phyloP scores from a whole-genome alignment of 331 rosid species.

The Spiraea crenata region DNA sequence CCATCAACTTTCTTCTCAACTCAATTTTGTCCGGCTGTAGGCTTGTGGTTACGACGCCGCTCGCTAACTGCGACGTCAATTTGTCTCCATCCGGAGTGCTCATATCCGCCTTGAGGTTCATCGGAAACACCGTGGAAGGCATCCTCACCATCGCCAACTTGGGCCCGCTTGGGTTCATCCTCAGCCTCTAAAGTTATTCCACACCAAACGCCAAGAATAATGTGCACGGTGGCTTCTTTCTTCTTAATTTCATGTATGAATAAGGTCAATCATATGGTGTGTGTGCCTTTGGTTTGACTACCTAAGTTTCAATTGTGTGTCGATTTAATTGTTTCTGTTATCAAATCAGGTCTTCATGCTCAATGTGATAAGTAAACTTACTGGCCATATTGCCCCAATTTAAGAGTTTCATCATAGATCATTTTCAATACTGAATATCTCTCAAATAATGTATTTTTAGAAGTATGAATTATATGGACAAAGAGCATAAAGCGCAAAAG shows the following conservation, averaged over 20 bases:
- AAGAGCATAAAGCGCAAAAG: too few relatives aligned
- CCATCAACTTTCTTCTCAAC: slow-evolving; percentile 27
- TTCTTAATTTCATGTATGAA: neutral
- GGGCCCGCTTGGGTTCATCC: slow-evolving; percentile 35
- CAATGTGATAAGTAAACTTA: too few relatives aligned
- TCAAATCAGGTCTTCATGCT: too few relatives aligned
- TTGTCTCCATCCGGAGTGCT: slow-evolving; percentile 45
- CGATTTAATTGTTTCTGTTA: too few relatives aligned
- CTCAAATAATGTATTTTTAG: too few relatives aligned
- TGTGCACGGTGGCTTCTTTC: neutral
- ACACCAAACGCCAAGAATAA: neutral
- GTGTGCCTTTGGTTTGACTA: neutral
- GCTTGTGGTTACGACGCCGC: slow-evolving; percentile 43
- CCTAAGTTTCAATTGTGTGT: too few relatives aligned
- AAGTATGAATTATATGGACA: too few relatives aligned
- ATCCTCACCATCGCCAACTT: slow-evolving; percentile 20
- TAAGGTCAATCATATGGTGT: neutral
- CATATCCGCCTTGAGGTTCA: slow-evolving; percentile 27
- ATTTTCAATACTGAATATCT: too few relatives aligned
- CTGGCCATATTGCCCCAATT: too few relatives aligned
- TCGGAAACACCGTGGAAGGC: slow-evolving; percentile 25
- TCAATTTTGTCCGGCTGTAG: slow-evolving; percentile 34
- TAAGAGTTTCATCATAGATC: too few relatives aligned
- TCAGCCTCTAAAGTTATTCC: neutral
- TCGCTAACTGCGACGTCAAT: slow-evolving; percentile 40